Conservation (phyloP, 768 basidiomycete species). For the Pholiota microspora region DNA sequence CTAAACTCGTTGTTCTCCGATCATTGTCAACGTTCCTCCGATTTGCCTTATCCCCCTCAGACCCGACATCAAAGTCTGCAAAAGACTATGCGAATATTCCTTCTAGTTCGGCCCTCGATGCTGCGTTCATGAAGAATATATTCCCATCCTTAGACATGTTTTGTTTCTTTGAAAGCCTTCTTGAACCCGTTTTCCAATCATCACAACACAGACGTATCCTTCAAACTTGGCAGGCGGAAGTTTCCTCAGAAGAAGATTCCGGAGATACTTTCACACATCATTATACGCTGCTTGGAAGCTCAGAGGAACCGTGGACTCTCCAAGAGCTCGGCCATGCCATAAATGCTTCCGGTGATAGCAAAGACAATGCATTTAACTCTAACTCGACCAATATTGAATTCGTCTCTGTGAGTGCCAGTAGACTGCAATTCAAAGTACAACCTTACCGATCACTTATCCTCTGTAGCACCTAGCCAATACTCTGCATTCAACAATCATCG, state of each 20-base stretch:
- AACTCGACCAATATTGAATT: slow-evolving; percentile 14
- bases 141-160: slow-evolving; percentile 56
- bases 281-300: slow-evolving; percentile 19
- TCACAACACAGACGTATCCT: background rate
- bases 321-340: slow-evolving; percentile 22
- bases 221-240: slow-evolving; percentile 33
- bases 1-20: slow-evolving; percentile 72
- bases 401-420: slow-evolving; percentile 16
- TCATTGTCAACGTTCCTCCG: slow-evolving; percentile 71
- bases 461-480: slow-evolving; percentile 65
- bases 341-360: slow-evolving; percentile 2
- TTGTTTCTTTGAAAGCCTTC: slow-evolving; percentile 46
- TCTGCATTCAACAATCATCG: slow-evolving; percentile 76
- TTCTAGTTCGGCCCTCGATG: slow-evolving; percentile 29
- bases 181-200: slow-evolving; percentile 29
- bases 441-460: background rate
- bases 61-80: slow-evolving; percentile 10
- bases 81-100: slow-evolving; percentile 2
- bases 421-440: background rate
- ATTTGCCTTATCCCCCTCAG: slow-evolving; percentile 35
- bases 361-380: slow-evolving; percentile 3
- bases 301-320: slow-evolving; percentile 31
- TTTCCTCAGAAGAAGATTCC: slow-evolving; percentile 32
- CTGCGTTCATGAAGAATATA: slow-evolving; percentile 65
- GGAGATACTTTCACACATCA: slow-evolving; percentile 30